Evolutionary conservation across 2,329 filamentous ascomycete species (phyloP), one percentile per base, ranked within the genome.

Genomic region (Fusarium luffae): DNA sequence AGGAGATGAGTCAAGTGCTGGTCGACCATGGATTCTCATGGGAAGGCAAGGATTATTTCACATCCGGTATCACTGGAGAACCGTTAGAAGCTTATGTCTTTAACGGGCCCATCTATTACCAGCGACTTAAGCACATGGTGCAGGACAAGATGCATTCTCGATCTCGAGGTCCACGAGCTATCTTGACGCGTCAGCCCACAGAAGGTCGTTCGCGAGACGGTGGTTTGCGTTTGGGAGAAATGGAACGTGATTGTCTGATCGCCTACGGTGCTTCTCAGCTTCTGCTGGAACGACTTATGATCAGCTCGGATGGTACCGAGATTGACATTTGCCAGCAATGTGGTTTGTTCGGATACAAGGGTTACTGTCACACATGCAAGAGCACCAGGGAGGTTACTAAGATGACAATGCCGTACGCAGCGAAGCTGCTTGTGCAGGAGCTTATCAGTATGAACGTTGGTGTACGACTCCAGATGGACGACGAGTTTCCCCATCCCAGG

Each of bases 71-170:
- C 77, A 98, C 96, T 0, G 97, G 96, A 75, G 96, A 99, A 81
- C 89, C 93, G 0, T 86, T 98, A 8, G 94, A 97, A 69, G 94
- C 94, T 14, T 98, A 98, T 82, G 94, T 99, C 77, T 99, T 98
- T 86, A 97, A 97, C 79, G 96, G 96, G 0, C 96, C 96, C 13
- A 99, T 99, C 81, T 99, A 97, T 85, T 99, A 99, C 84, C 96
- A 99, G 84, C 97, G 97, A 72, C 89, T 99, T 71, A 99, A 99
- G 87, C 96, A 99, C 86, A 99, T 99, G 96, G 96, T 99, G 6
- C 94, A 98, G 80, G 96, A 99, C 79, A 99, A 99, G 84, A 98
- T 99, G 96, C 96, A 99, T 82, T 95, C 93, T 32, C 93, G 96
- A 66, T 90, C 95, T 4, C 91, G 93, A 16, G 97, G 97, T 1